phyloP scores from a whole-genome alignment of 1,139 yeast genomes.

The Lodderomyces metapsilosis region DNA sequence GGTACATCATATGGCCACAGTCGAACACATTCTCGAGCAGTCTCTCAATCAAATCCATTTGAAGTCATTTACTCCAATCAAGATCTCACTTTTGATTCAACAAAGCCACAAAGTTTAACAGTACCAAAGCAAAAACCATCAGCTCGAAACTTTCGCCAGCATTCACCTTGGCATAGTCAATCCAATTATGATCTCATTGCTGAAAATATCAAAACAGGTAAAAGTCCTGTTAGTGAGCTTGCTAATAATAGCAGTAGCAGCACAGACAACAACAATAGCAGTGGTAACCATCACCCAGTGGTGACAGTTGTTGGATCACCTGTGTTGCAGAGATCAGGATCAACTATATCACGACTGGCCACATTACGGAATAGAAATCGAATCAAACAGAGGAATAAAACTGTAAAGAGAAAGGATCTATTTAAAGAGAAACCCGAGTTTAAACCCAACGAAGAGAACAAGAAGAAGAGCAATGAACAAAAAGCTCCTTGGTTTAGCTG shows the following conservation, averaged over 20 bases:
- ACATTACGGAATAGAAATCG: constrained; percentile 31
- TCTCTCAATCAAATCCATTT: constrained; percentile 1
- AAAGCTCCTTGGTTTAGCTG: constrained; percentile 4
- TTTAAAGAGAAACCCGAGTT: constrained; percentile 7
- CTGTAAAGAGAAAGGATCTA: constrained; percentile 23
- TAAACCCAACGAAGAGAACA: not conserved
- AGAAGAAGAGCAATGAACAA: not conserved
- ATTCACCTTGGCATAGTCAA: constrained; percentile 5
- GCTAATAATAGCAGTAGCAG: not conserved
- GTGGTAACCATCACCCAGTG: constrained; percentile 18
- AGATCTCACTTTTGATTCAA: not conserved
- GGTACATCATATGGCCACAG: not conserved
- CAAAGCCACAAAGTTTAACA: not conserved
- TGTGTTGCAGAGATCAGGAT: constrained; percentile 24
- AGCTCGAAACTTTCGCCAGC: not conserved
- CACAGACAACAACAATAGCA: not conserved
- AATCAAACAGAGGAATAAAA: constrained; percentile 31
- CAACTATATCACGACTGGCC: constrained; percentile 32
- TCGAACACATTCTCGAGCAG: not conserved
- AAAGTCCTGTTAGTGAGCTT: not conserved
- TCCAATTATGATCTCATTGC: constrained; percentile 3
- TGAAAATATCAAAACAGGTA: constrained; percentile 2
- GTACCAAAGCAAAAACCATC: not conserved
- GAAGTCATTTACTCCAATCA: constrained; percentile 3
- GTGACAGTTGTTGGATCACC: constrained; percentile 27